Evolutionary conservation across 768 basidiomycete species (phyloP).

Genomic region (Serendipita sp.): DNA sequence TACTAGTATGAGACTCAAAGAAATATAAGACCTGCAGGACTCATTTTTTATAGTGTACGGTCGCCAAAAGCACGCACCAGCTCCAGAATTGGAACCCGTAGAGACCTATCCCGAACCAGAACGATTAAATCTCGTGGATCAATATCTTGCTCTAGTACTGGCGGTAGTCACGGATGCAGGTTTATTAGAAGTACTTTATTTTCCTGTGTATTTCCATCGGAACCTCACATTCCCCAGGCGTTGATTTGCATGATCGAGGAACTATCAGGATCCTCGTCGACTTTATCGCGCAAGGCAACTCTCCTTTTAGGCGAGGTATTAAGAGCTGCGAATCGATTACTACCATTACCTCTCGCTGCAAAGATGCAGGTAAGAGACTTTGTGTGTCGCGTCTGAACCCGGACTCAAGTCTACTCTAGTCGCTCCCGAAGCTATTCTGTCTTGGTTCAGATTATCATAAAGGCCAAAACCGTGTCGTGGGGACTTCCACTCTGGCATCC

Average conservation of each 20-base stretch:
- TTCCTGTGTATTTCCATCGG: not conserved
- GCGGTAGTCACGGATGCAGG: conserved; percentile 77
- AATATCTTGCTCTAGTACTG: conserved; percentile 76
- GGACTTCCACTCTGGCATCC: conserved; percentile 66
- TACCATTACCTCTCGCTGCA: conserved; percentile 70
- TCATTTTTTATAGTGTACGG: conserved; percentile 10
- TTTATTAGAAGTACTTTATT: conserved; percentile 55
- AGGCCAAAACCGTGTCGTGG: conserved; percentile 64
- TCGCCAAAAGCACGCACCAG: conserved; percentile 8
- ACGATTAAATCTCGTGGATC: conserved; percentile 72
- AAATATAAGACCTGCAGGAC: not conserved
- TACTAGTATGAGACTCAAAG: conserved; percentile 44
- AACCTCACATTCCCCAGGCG: conserved; percentile 34
- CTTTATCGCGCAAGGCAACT: conserved; percentile 76
- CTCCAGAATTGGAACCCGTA: not conserved
- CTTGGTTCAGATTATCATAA: conserved; percentile 70
- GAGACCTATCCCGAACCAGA: conserved; percentile 21
- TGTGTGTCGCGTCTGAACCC: not conserved
- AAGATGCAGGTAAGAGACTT: conserved; percentile 50
- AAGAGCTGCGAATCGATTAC: conserved; percentile 69
- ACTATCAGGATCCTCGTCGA: conserved; percentile 42
- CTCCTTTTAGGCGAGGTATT: conserved; percentile 82
- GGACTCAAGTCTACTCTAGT: conserved; percentile 24
- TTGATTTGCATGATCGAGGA: conserved; percentile 77
- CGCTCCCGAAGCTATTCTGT: conserved; percentile 69